phyloP scores from a whole-genome alignment of 1,284 basidiomycete species.

The Cutaneotrichosporon sp. region DNA sequence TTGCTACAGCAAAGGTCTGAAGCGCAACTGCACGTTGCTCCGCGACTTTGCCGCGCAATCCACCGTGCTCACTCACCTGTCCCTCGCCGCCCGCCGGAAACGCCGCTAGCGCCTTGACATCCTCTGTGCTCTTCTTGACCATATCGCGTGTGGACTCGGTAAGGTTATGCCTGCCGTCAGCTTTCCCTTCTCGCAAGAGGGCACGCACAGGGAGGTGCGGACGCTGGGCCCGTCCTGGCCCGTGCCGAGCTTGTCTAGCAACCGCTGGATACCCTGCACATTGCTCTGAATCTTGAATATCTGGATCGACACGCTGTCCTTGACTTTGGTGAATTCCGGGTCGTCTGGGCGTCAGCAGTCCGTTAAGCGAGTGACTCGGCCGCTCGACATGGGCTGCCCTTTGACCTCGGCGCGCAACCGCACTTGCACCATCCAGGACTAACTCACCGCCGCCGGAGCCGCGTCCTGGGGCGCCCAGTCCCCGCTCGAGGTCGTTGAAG shows the following conservation, averaged over 20 bases:
- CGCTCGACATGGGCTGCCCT: no score
- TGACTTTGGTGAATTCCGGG: conserved; percentile 62
- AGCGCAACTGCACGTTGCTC: no score
- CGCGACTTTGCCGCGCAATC: no score
- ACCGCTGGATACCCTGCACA: conserved; percentile 86
- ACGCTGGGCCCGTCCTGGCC: conserved; percentile 65
- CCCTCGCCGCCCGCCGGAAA: conserved; percentile 54
- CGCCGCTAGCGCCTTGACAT: conserved; percentile 76
- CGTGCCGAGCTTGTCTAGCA: conserved; percentile 85
- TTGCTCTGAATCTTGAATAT: conserved; percentile 99
- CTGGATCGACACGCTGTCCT: conserved; percentile 83
- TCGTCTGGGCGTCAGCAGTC: conserved; percentile 20
- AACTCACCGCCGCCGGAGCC: conserved; percentile 28
- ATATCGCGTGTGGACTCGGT: conserved; percentile 90
- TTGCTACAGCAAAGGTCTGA: no score
- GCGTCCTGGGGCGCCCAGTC: conserved; percentile 33
- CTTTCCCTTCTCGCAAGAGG: neutral
- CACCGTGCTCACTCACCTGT: conserved; percentile 7
- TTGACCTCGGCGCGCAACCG: neutral
- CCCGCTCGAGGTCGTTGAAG: conserved; percentile 53
- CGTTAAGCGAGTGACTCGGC: neutral
- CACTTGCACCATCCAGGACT: no score
- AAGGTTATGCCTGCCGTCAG: conserved; percentile 58
- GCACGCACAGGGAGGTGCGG: conserved; percentile 51
- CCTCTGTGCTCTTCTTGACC: conserved; percentile 87